Conservation (phyloP, 1,139 yeast species). For the Pichia sp. region DNA sequence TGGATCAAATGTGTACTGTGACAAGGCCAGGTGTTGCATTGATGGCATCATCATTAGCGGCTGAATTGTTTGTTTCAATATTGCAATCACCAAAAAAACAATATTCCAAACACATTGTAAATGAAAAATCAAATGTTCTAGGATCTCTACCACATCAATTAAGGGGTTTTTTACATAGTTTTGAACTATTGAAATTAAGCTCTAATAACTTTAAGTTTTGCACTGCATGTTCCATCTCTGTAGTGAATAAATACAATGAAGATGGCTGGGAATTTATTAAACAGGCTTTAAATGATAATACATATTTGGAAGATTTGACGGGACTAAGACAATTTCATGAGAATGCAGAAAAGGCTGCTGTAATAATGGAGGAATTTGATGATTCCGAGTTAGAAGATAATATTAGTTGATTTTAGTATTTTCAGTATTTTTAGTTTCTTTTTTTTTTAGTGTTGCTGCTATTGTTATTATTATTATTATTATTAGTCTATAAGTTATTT, state of each 20-base stretch:
- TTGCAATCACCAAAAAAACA: conserved; percentile 59
- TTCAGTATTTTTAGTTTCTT: too few species aligned
- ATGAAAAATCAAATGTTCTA: conserved; percentile 35
- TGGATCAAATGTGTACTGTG: conserved; percentile 98
- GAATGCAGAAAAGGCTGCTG: conserved; percentile 59
- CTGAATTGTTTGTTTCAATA: conserved; percentile 70
- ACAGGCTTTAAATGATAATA: conserved; percentile 57
- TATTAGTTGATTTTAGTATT: background rate
- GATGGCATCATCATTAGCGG: conserved; percentile 81
- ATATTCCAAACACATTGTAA: conserved; percentile 37
- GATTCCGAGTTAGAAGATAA: conserved; percentile 27
- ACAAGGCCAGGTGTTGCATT: conserved; percentile 94
- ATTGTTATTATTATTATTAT: too few species aligned
- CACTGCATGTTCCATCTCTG: conserved; percentile 72
- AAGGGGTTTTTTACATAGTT: conserved; percentile 71
- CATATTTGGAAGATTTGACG: conserved; percentile 65
- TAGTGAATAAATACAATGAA: conserved; percentile 43
- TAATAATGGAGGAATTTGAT: conserved; percentile 40
- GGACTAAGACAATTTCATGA: conserved; percentile 71
- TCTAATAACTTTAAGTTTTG: conserved; percentile 74
- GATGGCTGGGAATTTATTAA: conserved; percentile 79
- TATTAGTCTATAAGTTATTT: too few species aligned
- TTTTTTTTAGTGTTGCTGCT: too few species aligned
- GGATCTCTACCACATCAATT: conserved; percentile 86
- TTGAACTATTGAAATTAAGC: conserved; percentile 54